Evolutionary conservation across 1,284 basidiomycete species (phyloP).

Genomic region (Sporisorium iseilematis-ciliati): DNA sequence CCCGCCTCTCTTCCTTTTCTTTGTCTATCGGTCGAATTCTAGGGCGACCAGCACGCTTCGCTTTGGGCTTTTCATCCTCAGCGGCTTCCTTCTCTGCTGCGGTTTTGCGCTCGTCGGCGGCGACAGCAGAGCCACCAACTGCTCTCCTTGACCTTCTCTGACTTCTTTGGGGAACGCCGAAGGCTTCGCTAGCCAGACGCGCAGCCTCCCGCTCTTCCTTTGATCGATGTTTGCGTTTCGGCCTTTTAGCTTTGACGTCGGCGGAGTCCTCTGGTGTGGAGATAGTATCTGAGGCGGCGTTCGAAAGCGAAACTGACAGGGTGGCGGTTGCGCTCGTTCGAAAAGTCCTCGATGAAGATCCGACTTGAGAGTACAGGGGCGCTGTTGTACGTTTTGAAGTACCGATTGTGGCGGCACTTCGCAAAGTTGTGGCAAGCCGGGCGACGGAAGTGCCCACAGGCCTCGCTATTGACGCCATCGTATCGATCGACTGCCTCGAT

Average conservation of each 20-base stretch:
- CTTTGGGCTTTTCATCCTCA: background rate
- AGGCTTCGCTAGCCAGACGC: conserved; percentile 15
- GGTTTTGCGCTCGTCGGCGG: background rate
- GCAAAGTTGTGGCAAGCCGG: conserved; percentile 8
- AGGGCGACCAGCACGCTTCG: conserved; percentile 6
- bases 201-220: conserved; percentile 27
- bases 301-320: background rate
- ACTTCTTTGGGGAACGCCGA: conserved; percentile 25
- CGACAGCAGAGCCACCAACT: conserved; percentile 1
- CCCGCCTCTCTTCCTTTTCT: conserved; percentile 1
- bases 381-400: background rate
- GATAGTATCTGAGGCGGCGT: background rate
- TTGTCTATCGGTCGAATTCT: background rate
- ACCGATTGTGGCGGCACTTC: background rate
- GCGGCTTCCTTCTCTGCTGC: background rate
- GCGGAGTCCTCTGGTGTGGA: background rate
- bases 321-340: conserved; percentile 3
- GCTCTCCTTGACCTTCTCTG: conserved; percentile 20
- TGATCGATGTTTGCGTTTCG: conserved; percentile 18
- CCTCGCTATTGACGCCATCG: conserved; percentile 17
- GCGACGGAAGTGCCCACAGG: background rate
- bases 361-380: background rate
- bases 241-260: conserved; percentile 6
- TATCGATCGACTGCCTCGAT: background rate
- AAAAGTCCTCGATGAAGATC: conserved; percentile 17